Evolutionary conservation across 805 yeast genomes (phyloP).

Genomic region (Pichia kluyveri): DNA sequence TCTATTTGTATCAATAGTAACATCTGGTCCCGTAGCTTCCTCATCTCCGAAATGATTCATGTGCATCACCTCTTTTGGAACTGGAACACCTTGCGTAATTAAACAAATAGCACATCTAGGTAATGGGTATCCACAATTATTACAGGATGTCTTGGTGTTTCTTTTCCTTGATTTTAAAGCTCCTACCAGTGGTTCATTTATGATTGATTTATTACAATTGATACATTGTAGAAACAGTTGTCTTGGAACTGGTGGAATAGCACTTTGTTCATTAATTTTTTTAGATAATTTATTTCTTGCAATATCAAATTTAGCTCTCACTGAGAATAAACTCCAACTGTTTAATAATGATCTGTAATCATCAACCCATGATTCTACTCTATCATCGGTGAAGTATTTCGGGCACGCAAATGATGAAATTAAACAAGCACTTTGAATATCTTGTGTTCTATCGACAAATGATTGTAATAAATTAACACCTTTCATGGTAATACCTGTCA

Average conservation of each 20-base stretch:
- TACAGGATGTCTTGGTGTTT: conserved; percentile 37
- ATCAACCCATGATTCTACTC: conserved; percentile 74
- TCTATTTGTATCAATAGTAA: neutral
- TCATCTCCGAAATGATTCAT: conserved; percentile 13
- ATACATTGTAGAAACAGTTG: conserved; percentile 78
- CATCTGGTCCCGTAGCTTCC: neutral
- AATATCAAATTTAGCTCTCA: conserved; percentile 80
- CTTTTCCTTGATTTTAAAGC: conserved; percentile 1
- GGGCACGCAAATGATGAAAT: conserved; percentile 79
- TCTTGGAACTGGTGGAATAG: conserved; percentile 47
- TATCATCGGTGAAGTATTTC: conserved; percentile 60
- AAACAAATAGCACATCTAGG: conserved; percentile 90
- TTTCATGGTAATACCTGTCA: conserved; percentile 86
- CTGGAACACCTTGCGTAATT: conserved; percentile 62
- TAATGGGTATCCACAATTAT: conserved; percentile 78
- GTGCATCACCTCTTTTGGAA: conserved; percentile 33
- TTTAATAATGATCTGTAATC: conserved; percentile 61
- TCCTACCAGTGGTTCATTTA: conserved; percentile 21
- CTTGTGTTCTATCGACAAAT: conserved; percentile 81
- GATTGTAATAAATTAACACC: conserved; percentile 78
- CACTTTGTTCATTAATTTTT: conserved; percentile 37
- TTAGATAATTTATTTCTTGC: conserved; percentile 57
- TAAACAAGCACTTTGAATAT: conserved; percentile 85
- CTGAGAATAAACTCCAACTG: conserved; percentile 72
- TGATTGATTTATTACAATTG: conserved; percentile 69